phyloP scores from a whole-genome alignment of 768 basidiomycete species.

The Lactifluus pinguis region DNA sequence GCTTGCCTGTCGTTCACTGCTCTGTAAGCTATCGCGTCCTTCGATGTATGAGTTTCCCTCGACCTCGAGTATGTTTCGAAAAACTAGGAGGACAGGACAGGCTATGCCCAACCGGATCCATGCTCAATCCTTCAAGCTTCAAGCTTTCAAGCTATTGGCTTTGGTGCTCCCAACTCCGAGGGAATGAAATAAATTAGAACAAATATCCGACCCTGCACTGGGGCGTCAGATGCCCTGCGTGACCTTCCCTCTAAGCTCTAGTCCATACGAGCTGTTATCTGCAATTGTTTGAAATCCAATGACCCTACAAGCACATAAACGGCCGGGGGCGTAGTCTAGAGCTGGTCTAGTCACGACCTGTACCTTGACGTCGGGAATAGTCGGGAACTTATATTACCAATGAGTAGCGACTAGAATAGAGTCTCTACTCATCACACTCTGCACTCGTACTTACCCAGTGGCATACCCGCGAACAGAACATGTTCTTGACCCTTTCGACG shows the following conservation, averaged over 20 bases:
- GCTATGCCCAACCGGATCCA: neutral
- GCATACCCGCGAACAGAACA: neutral
- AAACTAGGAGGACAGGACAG: neutral
- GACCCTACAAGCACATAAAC: neutral
- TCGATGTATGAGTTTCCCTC: neutral
- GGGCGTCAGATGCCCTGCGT: neutral
- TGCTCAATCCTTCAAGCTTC: neutral
- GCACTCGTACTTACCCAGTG: neutral
- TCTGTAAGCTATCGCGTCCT: neutral
- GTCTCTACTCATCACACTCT: neutral
- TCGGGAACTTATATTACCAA: neutral
- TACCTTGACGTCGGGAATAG: constrained; percentile 1
- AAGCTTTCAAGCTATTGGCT: constrained; percentile 1
- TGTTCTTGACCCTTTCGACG: neutral
- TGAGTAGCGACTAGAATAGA: neutral
- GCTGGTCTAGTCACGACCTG: neutral
- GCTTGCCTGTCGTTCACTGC: neutral
- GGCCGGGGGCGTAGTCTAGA: neutral
- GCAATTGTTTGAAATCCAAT: neutral
- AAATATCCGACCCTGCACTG: neutral
- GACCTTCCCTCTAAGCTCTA: neutral
- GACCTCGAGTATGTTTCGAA: neutral
- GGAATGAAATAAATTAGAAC: neutral
- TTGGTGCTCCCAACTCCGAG: neutral
- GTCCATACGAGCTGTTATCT: neutral